phyloP scores from a whole-genome alignment of 2,329 filamentous ascomycete species.

The Lithohypha guttulata region DNA sequence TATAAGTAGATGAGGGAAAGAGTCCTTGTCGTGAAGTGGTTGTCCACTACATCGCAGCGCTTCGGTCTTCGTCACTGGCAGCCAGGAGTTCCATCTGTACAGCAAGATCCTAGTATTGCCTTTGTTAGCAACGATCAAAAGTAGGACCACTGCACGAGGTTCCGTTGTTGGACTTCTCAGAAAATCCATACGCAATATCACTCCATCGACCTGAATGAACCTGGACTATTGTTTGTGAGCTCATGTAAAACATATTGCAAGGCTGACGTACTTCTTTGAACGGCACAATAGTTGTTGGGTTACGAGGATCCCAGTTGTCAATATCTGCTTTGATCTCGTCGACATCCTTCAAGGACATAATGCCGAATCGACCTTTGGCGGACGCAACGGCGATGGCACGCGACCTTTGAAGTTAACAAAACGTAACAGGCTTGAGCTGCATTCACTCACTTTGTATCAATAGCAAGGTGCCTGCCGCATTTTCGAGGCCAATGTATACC shows the following conservation, averaged over 20 bases:
- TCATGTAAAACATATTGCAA: too few relatives aligned
- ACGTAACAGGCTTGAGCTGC: not conserved
- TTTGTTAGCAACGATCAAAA: conserved; percentile 45
- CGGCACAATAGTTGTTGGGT: conserved; percentile 39
- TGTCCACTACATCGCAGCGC: conserved; percentile 22
- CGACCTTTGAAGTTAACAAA: conserved; percentile 28
- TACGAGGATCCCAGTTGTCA: conserved; percentile 18
- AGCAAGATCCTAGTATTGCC: conserved; percentile 35
- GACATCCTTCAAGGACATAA: conserved; percentile 58
- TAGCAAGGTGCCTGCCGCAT: conserved; percentile 56
- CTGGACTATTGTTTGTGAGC: too few relatives aligned
- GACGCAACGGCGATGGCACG: conserved; percentile 58
- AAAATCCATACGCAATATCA: conserved; percentile 82
- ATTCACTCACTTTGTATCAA: conserved; percentile 61
- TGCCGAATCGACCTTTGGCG: conserved; percentile 56
- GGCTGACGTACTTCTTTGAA: conserved; percentile 43
- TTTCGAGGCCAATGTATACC: conserved; percentile 43
- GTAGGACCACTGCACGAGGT: conserved; percentile 61
- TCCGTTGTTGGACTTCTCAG: conserved; percentile 60
- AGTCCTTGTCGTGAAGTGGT: conserved; percentile 28
- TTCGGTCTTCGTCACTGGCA: conserved; percentile 15
- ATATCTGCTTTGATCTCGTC: conserved; percentile 38
- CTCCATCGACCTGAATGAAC: conserved; percentile 50
- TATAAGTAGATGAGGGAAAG: conserved; percentile 59
- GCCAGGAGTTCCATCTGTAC: conserved; percentile 44